These are phyloP conservation scores for Chytridiales sp. DNA, from an alignment of 371 early-diverging fungal species.

Conservation along the genomic window DNA sequence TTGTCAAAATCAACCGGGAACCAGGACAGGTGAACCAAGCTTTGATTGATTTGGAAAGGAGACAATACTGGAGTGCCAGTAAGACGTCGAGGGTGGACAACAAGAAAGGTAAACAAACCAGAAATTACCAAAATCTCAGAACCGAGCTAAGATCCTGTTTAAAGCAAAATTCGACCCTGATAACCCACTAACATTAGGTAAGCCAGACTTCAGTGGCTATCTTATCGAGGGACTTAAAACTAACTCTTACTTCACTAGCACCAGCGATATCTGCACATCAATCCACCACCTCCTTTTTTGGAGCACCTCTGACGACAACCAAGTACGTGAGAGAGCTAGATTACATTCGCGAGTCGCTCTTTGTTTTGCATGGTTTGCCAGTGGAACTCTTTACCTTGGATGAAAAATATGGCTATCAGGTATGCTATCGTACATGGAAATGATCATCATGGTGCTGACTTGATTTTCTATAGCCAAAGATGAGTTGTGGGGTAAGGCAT, in stretches of 20 bases:
- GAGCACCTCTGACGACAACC: constrained; percentile 10
- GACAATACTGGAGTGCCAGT: too few relatives aligned
- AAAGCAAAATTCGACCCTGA: constrained; percentile 4
- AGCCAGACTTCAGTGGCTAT: not conserved
- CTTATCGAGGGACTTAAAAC: not conserved
- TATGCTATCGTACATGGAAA: not conserved
- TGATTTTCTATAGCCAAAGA: constrained; percentile 10
- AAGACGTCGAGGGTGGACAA: not conserved
- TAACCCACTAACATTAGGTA: constrained; percentile 7
- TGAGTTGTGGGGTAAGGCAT: constrained; percentile 15
- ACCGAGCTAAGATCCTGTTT: not conserved
- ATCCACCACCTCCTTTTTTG: constrained; percentile 4
- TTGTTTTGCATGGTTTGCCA: constrained; percentile 10
- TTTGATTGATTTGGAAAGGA: too few relatives aligned
- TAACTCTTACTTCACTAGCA: constrained; percentile 1
- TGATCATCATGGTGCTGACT: not conserved
- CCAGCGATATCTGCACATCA: constrained; percentile 19
- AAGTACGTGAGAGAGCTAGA: constrained; percentile 19
- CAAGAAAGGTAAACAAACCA: not conserved
- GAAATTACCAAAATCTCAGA: not conserved
- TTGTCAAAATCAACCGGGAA: not conserved
- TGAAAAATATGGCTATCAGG: not conserved
- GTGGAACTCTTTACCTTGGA: constrained; percentile 17
- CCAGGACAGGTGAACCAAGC: not conserved
- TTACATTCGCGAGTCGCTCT: constrained; percentile 17